Evolutionary conservation across 148 eudicot species (phyloP), one percentile per base, ranked within the genome.

Genomic region (Polygonum maritimum): DNA sequence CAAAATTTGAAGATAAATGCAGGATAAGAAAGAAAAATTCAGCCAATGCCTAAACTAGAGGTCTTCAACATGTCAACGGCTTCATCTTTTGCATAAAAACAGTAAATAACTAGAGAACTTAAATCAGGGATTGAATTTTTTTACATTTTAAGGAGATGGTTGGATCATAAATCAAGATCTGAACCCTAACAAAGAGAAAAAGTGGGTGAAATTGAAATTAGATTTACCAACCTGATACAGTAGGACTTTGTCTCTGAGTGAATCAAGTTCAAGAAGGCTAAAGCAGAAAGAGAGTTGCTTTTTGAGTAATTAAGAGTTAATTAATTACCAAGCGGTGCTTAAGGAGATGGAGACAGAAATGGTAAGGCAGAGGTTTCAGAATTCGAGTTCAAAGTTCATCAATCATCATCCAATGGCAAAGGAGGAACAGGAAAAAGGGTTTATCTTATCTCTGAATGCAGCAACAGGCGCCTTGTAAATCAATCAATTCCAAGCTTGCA

Each of bases 401-500:
- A 26, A 26, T 26, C 31, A 26, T 26, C 31, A 15, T 15, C 41
- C 21, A 67, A 67, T 35, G 41, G 44, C 41, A 36, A 36, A 21
- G 21, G 38, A 36, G 45, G 21, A 67, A 19, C 19, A 35, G 7
- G 14, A 10, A 11, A 22, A 57, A 57, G 22, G 19, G 14, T 57
- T 57, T 2, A 57, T 57, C 71, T 67, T 67, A 67, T 67, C 71
- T 67, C 69, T 26, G 5, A 26, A 38, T 22, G 11, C 11, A 21
- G 31, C 26, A 63, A 33, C 40, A 12, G 0, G 39, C n/a, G 0
- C 40, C 69, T 63, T 63, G 40, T 63, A 18, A 35, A 35, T 35
- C 21, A 67, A 35, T 67, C 71, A 67, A 67, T 67, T 36, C 40
- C 8, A 63, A 63, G 70, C 70, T 63, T 63, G 70, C 13, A n/a